These are phyloP conservation scores for Rostrohypoxylon terebratum DNA, from an alignment of 495 filamentous ascomycete species.

Conservation along the genomic window DNA sequence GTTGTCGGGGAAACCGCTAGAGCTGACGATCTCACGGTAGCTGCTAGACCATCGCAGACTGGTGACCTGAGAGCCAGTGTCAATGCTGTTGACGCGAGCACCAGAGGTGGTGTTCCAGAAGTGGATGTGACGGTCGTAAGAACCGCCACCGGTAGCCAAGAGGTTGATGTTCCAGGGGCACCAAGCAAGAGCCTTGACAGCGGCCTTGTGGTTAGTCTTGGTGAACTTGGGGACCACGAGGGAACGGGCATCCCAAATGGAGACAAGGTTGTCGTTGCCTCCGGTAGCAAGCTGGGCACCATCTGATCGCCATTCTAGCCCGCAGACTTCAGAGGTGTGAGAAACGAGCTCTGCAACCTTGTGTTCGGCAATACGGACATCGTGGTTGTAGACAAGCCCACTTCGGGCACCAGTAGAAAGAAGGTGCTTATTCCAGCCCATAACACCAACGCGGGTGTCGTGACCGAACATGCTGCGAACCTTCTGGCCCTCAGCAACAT, in stretches of 20 bases:
- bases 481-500: constrained; percentile 94
- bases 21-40: constrained; percentile 98
- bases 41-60: constrained; percentile 93
- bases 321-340: constrained; percentile 97
- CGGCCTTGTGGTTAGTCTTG: constrained; percentile 99
- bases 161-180: constrained; percentile 99
- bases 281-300: constrained; percentile 96
- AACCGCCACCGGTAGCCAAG: constrained; percentile 94
- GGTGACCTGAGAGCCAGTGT: constrained; percentile 97
- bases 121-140: constrained; percentile 97
- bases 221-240: constrained; percentile 94
- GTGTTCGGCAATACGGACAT: constrained; percentile 97
- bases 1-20: constrained; percentile 98
- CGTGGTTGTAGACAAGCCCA: constrained; percentile 98
- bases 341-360: constrained; percentile 96
- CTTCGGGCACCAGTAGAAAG: constrained; percentile 94
- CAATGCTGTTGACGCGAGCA: constrained; percentile 97
- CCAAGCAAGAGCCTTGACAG: constrained; percentile 98
- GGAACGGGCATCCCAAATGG: constrained; percentile 97
- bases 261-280: constrained; percentile 98
- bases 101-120: constrained; percentile 99
- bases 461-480: constrained; percentile 98
- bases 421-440: constrained; percentile 98
- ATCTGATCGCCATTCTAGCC: constrained; percentile 96
- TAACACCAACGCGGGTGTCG: constrained; percentile 94